Evolutionary conservation across 306 rosid species (phyloP).

Genomic region (Medicago arabica): DNA sequence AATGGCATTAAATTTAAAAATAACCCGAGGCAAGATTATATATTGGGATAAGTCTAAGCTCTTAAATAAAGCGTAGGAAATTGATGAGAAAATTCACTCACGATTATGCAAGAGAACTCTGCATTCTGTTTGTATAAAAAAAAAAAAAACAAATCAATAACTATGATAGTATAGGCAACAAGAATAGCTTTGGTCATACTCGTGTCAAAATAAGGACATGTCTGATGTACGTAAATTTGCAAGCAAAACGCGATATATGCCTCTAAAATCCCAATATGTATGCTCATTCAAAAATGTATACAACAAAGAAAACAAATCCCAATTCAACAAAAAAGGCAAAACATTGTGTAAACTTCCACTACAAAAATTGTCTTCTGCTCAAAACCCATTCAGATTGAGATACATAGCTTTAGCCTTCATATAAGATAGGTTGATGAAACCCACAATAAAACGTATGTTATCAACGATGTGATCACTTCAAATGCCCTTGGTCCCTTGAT

Average conservation of each 20-base stretch:
- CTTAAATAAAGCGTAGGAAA: neutral
- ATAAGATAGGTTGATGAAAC: conserved; percentile 87
- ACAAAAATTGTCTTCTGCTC: conserved; percentile 55
- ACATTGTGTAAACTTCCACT: conserved; percentile 37
- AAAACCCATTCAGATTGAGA: conserved; percentile 28
- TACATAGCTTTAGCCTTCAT: conserved; percentile 45
- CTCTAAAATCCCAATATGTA: neutral
- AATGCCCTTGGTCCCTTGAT: conserved; percentile 84
- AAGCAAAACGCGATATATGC: conserved; percentile 6
- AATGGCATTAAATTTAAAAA: neutral
- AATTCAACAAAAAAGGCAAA: neutral
- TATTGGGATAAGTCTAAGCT: neutral
- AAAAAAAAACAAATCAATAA: neutral
- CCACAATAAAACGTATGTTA: conserved; percentile 81
- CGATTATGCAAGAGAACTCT: conserved; percentile 4
- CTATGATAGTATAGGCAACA: neutral
- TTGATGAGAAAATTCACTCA: neutral
- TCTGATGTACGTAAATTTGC: neutral
- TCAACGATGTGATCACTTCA: conserved; percentile 84
- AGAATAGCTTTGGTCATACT: conserved; percentile 11
- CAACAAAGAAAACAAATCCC: conserved; percentile 5
- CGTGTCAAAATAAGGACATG: conserved; percentile 4
- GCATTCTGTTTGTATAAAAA: neutral
- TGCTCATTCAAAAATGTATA: conserved; percentile 31
- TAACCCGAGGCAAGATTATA: neutral